Conservation (phyloP, 768 basidiomycete genomes). For the Hydnum rufescens region DNA sequence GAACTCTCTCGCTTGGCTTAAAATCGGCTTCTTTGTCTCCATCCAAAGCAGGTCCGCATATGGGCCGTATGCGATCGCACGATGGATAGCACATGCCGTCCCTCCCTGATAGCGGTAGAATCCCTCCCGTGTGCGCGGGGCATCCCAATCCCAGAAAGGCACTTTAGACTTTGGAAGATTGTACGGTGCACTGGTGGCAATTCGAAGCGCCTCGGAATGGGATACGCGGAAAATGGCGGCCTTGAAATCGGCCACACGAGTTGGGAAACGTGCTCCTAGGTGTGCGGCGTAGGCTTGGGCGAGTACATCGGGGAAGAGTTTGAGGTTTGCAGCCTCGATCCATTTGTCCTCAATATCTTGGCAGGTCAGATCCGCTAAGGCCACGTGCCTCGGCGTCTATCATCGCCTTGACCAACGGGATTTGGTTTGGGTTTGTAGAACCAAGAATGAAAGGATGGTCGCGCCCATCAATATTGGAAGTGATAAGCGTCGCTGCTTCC, state of each 20-base stretch:
- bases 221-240: slow-evolving; percentile 46
- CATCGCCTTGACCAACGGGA: slow-evolving; percentile 63
- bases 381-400: slow-evolving; percentile 65
- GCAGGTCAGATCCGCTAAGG: slow-evolving; percentile 58
- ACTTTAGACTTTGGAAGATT: slow-evolving; percentile 34
- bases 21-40: slow-evolving; percentile 92
- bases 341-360: slow-evolving; percentile 80
- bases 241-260: slow-evolving; percentile 40
- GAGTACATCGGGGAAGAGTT: slow-evolving; percentile 56
- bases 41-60: slow-evolving; percentile 88
- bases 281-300: slow-evolving; percentile 28
- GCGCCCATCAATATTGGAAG: slow-evolving; percentile 90
- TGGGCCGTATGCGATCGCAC: slow-evolving; percentile 81
- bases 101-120: slow-evolving; percentile 97
- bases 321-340: slow-evolving; percentile 56
- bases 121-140: slow-evolving; percentile 84
- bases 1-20: slow-evolving; percentile 82
- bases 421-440: slow-evolving; percentile 45
- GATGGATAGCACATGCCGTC: slow-evolving; percentile 82
- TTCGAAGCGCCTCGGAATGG: slow-evolving; percentile 42
- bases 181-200: slow-evolving; percentile 46
- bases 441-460: slow-evolving; percentile 97
- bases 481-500: slow-evolving; percentile 92
- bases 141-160: slow-evolving; percentile 91
- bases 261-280: slow-evolving; percentile 34